Base-by-base conservation (phyloP, 345 rosid species). In the Theobroma cacao region DNA sequence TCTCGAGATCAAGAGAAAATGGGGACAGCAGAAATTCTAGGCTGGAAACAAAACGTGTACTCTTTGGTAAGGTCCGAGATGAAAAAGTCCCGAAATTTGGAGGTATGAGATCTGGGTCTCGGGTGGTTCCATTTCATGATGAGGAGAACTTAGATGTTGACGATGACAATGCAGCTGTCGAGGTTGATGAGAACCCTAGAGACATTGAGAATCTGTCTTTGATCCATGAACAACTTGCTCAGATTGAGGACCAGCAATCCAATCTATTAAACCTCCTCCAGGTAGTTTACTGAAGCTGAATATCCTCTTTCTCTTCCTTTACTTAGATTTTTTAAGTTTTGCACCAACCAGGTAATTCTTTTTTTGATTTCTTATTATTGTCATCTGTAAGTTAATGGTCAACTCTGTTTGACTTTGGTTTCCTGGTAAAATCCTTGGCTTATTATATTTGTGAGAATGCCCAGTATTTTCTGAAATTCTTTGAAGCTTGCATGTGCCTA, bases 171-270 rank as follows among this genome's bases (percentile, higher is more conserved):
- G 77, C 72, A 48, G 28, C 74, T 36, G 87, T 85, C 76, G 87
- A 85, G 62, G 83, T 74, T 22, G 68, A 75, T 75, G 92, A 84
- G 80, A 81, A 82, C 77, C 86, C 55, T 17, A 89, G 88, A 84
- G 98, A 91, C 33, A 77, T 78, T 20, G 93, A 88, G 80, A 92
- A 94, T 80, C 74, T 96, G 80, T 84, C 86, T 53, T 41, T 85
- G 83, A 91, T 96, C 76, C 88, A 78, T 78, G 80, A 85, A 78
- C 98, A 96, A 78, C 93, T 96, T 73, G 82, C 89, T 74, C 95
- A 89, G 87, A 96, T 96, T 72, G 98, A 96, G 76, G 84, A 89
- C 81, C 99, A 90, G 83, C 98, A 96, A 78, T 88, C 95, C 20
- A 85, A 88, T 88, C 88, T 96, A 43, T 77, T 91, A 18, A 83